A percentile compares a stretch with the other conserved stretches of the same genome.
These are phyloP conservation scores for Candida suzukii DNA, from an alignment of 805 yeast species.

Conservation along the genomic window DNA sequence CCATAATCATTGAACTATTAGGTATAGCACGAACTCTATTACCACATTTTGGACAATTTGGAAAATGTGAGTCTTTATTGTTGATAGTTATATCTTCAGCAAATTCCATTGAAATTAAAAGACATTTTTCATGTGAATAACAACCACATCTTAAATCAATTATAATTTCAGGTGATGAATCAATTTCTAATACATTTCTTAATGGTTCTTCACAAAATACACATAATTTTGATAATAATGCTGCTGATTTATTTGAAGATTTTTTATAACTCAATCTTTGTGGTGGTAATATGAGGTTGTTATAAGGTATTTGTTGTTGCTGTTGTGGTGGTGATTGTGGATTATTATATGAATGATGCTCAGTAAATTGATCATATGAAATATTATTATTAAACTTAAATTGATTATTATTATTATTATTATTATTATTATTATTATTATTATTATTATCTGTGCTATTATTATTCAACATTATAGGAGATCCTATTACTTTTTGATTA, in stretches of 20 bases:
- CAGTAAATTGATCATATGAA: no score
- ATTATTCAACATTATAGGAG: neutral
- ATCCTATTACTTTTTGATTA: neutral
- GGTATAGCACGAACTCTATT: conserved; percentile 16
- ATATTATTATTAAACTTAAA: no score
- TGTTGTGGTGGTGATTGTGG: no score
- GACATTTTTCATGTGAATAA: conserved; percentile 52
- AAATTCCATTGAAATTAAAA: conserved; percentile 31
- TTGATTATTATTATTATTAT: no score
- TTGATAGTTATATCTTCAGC: conserved; percentile 2
- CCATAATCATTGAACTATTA: conserved; percentile 7
- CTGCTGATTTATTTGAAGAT: neutral
- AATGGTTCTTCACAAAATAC: conserved; percentile 45
- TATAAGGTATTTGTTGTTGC: neutral
- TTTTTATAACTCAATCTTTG: neutral
- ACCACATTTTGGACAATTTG: conserved; percentile 18
- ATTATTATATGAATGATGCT: no score
- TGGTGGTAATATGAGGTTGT: neutral
- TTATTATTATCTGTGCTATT: neutral
- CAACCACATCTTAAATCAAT: conserved; percentile 50
- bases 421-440: neutral
- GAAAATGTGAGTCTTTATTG: conserved; percentile 12
- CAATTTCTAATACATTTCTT: conserved; percentile 36
- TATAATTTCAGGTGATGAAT: conserved; percentile 33
- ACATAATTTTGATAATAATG: conserved; percentile 7